Evolutionary conservation across 768 basidiomycete species (phyloP), one percentile per base, ranked within the genome.

Genomic region (Naganishia friedmannii): DNA sequence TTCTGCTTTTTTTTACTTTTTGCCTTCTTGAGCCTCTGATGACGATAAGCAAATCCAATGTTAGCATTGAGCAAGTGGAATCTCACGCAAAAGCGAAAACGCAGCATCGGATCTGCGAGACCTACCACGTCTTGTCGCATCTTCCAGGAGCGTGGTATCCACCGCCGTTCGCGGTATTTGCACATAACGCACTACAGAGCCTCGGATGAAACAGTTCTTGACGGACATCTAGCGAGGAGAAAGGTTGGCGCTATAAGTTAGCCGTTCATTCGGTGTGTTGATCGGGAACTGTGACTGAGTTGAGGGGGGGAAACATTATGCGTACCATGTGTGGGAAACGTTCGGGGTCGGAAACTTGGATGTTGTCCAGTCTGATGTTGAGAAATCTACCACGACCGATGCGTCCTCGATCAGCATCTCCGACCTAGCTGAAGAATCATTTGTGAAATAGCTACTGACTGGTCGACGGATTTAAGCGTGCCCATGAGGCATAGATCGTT

Each of bases 191-290:
- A 99, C 94, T 17, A 98, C 96, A 21, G 93, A 95, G 73, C 96
- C 96, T 53, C 96, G 89, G 76, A 99, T 99, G 79, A 99, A 99
- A 81, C 93, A 96, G 81, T 98, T 98, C 84, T 94, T 95, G 53
- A 99, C 93, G 0, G 95, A 93, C 88, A 97, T 93, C 95, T 98
- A 75, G 26, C 12, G 26, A 9, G 31, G 32, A 10, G 51, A 26
- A 23, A 28, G 19, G n/a, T 6, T 19, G 53, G 23, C 53, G 12
- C n/a, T n/a, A n/a, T n/a, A n/a, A 28, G 21, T 28, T 34, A 54
- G 46, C 26, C 53, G 6, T 32, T 26, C 12, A 42, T 23, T 37
- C 34, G 48, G 6, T 26, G n/a, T 12, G 48, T 26, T 26, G 15
- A 13, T 51, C n/a, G 28, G 34, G n/a, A n/a, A n/a, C n/a, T n/a